These are phyloP conservation scores for Calonectria pseudoreteaudii DNA, from an alignment of 2,329 filamentous ascomycete genomes.

Conservation along the genomic window DNA sequence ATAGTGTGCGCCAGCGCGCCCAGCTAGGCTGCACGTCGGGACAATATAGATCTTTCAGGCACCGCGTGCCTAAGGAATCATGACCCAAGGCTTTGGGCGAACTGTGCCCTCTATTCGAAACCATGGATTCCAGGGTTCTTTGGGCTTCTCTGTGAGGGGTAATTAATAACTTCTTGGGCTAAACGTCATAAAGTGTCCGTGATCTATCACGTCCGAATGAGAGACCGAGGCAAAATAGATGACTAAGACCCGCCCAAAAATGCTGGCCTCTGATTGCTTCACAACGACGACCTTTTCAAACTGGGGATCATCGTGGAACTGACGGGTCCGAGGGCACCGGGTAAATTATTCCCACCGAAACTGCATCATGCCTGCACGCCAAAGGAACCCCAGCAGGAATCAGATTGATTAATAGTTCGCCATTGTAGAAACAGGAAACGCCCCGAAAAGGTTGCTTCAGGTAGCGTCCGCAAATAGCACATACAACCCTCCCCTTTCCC, in stretches of 20 bases:
- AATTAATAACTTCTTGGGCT: background rate
- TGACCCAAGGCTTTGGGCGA: background rate
- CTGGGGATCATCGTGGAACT: background rate
- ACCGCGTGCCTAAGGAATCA: background rate
- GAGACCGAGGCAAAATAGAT: background rate
- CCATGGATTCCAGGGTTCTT: background rate
- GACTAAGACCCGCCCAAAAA: background rate
- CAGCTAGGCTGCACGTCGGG: background rate
- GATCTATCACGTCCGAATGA: background rate
- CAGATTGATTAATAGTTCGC: slow-evolving; percentile 32
- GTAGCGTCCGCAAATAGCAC: slow-evolving; percentile 31
- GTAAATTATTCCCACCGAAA: background rate
- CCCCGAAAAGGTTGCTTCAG: slow-evolving; percentile 4
- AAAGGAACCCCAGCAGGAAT: background rate
- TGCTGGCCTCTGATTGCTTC: background rate
- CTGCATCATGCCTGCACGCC: background rate
- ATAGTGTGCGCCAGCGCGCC: background rate
- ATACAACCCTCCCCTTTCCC: background rate
- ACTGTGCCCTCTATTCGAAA: background rate
- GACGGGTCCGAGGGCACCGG: background rate
- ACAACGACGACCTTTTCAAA: background rate
- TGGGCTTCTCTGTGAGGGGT: background rate
- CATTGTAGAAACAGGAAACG: slow-evolving; percentile 6
- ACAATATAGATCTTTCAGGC: background rate
- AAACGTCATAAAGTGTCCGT: slow-evolving; percentile 1